Conservation (phyloP, 164 flowering plant genomes). For the Magnolia kwangsiensis region DNA sequence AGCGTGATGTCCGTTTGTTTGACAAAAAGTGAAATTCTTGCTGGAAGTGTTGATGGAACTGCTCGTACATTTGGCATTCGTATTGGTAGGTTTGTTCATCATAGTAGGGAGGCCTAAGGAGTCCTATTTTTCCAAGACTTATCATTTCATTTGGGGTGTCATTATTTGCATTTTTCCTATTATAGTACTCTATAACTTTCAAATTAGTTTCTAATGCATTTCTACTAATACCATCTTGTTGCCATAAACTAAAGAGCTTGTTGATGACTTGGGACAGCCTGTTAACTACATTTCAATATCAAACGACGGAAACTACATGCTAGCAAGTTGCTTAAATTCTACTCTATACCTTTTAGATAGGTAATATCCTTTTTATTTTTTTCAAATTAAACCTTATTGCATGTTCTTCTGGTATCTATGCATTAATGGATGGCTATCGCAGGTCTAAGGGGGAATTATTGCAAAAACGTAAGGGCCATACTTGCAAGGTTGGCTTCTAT, state of each 20-base stretch:
- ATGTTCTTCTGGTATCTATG: not conserved
- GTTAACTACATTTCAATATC: constrained; percentile 91
- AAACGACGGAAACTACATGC: constrained; percentile 86
- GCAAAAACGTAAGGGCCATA: constrained; percentile 94
- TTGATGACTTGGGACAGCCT: constrained; percentile 84
- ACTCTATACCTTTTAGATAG: constrained; percentile 87
- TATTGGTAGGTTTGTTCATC: no score
- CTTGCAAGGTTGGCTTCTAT: constrained; percentile 71
- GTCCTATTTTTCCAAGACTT: no score
- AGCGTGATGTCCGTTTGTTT: no score
- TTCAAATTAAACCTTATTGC: not conserved
- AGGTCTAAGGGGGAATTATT: constrained; percentile 79
- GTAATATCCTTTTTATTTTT: constrained; percentile 22
- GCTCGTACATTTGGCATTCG: no score
- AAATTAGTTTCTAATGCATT: not conserved
- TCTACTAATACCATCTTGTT: constrained; percentile 8
- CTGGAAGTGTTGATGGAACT: no score
- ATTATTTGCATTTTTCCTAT: no score
- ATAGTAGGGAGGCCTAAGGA: no score
- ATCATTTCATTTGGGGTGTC: no score
- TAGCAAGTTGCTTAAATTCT: constrained; percentile 93
- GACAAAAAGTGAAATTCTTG: no score
- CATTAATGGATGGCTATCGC: constrained; percentile 9
- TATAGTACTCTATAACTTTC: no score
- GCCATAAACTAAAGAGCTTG: constrained; percentile 51